Evolutionary conservation across 441 rosid genomes (phyloP).

Genomic region (Viola pubescens): DNA sequence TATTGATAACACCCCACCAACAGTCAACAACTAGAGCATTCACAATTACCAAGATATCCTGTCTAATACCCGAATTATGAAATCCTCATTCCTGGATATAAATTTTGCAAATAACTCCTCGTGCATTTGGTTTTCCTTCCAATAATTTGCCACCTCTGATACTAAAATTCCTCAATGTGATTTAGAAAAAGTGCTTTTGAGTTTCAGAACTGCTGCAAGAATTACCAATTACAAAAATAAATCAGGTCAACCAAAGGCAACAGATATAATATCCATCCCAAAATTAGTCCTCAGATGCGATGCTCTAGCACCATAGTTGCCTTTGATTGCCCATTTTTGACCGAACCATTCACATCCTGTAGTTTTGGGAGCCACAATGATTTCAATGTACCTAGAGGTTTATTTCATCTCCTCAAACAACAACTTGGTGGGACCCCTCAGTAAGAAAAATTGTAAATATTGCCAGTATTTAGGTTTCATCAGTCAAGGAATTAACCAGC

Average conservation of each 20-base stretch:
- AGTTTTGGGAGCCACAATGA: not conserved
- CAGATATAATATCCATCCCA: not conserved
- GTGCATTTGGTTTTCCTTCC: too few species aligned
- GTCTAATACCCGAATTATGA: too few species aligned
- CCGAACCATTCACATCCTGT: not conserved
- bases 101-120: too few species aligned
- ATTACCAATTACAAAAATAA: not conserved
- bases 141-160: too few species aligned
- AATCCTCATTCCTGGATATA: too few species aligned
- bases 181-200: not conserved
- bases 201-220: not conserved
- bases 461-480: not conserved
- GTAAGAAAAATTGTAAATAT: not conserved
- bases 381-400: not conserved
- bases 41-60: too few species aligned
- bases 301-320: not conserved
- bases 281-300: not conserved
- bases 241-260: not conserved
- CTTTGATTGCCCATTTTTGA: not conserved
- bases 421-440: too few species aligned
- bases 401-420: not conserved
- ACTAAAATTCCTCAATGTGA: too few species aligned
- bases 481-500: not conserved
- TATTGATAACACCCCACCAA: too few species aligned
- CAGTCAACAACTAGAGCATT: too few species aligned